These are phyloP conservation scores for Aspergillus fructus DNA, from an alignment of 2,329 filamentous ascomycete species.

Conservation along the genomic window DNA sequence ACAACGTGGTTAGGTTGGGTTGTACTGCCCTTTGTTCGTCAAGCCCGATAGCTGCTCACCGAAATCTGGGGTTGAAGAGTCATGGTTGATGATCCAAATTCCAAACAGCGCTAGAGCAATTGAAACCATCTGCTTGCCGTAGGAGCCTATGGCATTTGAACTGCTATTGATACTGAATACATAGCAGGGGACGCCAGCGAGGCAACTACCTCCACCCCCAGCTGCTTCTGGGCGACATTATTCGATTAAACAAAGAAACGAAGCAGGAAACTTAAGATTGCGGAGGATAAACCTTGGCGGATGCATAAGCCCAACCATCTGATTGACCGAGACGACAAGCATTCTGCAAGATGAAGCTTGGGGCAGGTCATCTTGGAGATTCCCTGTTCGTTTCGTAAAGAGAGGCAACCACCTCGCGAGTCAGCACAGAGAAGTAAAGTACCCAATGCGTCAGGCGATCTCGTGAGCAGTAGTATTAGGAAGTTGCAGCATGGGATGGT, in stretches of 20 bases:
- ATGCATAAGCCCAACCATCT: slow-evolving; percentile 9
- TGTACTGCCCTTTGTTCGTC: background rate
- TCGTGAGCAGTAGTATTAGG: background rate
- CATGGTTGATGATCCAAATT: background rate
- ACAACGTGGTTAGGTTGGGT: slow-evolving; percentile 1
- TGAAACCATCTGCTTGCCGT: too few relatives aligned
- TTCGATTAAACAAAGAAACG: background rate
- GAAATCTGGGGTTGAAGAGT: slow-evolving; percentile 1
- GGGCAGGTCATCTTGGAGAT: slow-evolving; percentile 7
- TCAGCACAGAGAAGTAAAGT: background rate
- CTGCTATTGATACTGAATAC: too few relatives aligned
- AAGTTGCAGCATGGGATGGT: slow-evolving; percentile 8
- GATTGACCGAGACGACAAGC: slow-evolving; percentile 16
- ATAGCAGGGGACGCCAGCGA: background rate
- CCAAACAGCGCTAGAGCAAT: too few relatives aligned
- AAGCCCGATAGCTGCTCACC: background rate
- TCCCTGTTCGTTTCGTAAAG: slow-evolving; percentile 1
- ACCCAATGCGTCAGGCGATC: background rate
- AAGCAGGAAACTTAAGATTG: slow-evolving; percentile 1
- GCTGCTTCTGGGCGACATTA: background rate
- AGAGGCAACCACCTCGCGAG: background rate
- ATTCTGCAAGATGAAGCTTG: slow-evolving; percentile 20
- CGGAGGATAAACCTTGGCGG: slow-evolving; percentile 14
- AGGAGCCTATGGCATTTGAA: too few relatives aligned
- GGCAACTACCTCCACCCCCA: background rate